These are phyloP conservation scores for Venustampulla echinocandica DNA, from an alignment of 495 filamentous ascomycete species.

Conservation along the genomic window DNA sequence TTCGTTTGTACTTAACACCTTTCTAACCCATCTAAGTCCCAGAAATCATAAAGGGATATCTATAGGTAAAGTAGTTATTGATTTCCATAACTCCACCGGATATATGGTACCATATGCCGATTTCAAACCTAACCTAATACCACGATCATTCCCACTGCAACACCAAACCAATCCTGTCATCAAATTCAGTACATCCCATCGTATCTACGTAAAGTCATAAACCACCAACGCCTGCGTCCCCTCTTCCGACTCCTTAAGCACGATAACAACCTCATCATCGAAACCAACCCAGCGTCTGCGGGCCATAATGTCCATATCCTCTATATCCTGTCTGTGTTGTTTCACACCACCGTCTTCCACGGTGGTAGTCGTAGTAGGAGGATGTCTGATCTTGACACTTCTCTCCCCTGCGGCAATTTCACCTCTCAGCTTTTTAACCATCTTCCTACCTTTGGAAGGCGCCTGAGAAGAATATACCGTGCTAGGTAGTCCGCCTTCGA, in stretches of 20 bases:
- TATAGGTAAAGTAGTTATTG: too few species aligned
- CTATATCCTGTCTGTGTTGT: slow-evolving; percentile 1
- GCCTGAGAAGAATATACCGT: slow-evolving; percentile 32
- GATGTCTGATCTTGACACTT: neutral
- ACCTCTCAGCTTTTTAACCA: slow-evolving; percentile 28
- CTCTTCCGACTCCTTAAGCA: slow-evolving; percentile 60
- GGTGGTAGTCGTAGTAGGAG: neutral
- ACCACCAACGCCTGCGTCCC: slow-evolving; percentile 70
- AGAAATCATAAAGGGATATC: too few species aligned
- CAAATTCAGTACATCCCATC: too few species aligned
- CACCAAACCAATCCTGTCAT: too few species aligned
- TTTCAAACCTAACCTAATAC: too few species aligned
- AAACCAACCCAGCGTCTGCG: slow-evolving; percentile 69
- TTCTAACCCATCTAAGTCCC: too few species aligned
- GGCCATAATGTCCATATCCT: slow-evolving; percentile 22
- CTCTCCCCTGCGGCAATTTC: slow-evolving; percentile 19
- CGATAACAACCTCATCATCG: slow-evolving; percentile 86
- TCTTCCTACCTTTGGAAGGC: slow-evolving; percentile 27
- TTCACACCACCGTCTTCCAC: neutral
- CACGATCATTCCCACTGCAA: too few species aligned
- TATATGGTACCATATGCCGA: too few species aligned
- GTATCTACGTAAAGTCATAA: slow-evolving; percentile 88
- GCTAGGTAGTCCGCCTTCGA: slow-evolving; percentile 77
- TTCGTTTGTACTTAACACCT: too few species aligned
- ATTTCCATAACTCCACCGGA: too few species aligned